phyloP scores from a whole-genome alignment of 2,329 filamentous ascomycete species.

The Neoscytalidium dimidiatum region DNA sequence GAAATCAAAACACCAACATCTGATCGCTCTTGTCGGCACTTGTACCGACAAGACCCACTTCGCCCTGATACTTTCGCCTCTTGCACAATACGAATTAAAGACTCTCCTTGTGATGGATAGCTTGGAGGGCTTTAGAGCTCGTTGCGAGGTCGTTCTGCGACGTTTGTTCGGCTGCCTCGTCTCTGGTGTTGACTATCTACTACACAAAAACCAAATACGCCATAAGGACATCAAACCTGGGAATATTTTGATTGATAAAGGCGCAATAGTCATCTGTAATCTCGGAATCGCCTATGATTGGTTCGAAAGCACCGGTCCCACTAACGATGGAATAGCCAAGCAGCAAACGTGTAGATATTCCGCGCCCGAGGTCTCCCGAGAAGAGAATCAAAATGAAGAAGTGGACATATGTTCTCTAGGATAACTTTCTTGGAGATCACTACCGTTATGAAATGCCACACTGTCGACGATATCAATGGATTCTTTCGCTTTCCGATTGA shows the following conservation, averaged over 20 bases:
- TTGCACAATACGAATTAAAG: not conserved
- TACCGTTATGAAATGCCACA: not conserved
- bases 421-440: not conserved
- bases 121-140: not conserved
- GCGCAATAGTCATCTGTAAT: not conserved
- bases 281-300: not conserved
- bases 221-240: not conserved
- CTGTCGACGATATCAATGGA: not conserved
- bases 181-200: not conserved
- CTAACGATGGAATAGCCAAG: not conserved
- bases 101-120: not conserved
- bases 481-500: not conserved
- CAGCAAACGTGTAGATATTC: not conserved
- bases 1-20: not conserved
- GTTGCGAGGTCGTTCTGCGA: not conserved
- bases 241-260: not conserved
- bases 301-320: not conserved
- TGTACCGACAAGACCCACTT: not conserved
- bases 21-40: not conserved
- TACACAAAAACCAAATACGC: not conserved
- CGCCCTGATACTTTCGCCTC: not conserved
- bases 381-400: not conserved
- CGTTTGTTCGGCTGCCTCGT: not conserved
- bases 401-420: not conserved
- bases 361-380: not conserved